phyloP scores from a whole-genome alignment of 352 stramenopile species.

The Globisporangium lucens region DNA sequence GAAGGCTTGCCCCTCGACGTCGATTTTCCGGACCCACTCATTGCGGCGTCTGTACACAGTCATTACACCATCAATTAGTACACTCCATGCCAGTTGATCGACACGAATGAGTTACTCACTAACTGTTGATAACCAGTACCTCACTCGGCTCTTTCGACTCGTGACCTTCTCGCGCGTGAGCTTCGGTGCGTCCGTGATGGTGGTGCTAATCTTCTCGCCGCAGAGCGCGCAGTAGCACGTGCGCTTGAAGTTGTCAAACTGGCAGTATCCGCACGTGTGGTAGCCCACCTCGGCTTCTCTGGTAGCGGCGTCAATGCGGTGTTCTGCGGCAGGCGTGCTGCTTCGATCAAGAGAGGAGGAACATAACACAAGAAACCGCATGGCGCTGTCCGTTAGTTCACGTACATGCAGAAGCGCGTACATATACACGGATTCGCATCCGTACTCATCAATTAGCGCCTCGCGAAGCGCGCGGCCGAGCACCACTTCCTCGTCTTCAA shows the following conservation, averaged over 20 bases:
- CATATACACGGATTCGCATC: background rate
- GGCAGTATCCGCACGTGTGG: constrained; percentile 2
- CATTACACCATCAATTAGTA: background rate
- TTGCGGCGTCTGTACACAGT: constrained; percentile 1
- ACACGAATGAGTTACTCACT: no score
- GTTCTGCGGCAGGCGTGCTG: constrained; percentile 4
- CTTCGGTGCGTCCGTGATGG: constrained; percentile 2
- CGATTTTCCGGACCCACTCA: constrained; percentile 10
- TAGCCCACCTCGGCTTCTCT: constrained; percentile 6
- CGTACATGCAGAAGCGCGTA: background rate
- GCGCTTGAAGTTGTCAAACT: constrained; percentile 9
- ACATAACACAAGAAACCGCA: background rate
- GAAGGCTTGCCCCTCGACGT: background rate
- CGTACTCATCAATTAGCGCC: constrained; percentile 9
- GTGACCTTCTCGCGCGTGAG: background rate
- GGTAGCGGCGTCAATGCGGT: constrained; percentile 8
- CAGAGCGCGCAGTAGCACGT: constrained; percentile 10
- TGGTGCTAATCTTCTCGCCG: constrained; percentile 4
- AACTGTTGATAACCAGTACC: background rate
- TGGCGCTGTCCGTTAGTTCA: background rate
- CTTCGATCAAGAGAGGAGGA: background rate
- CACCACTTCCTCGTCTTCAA: background rate
- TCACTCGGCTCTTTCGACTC: background rate
- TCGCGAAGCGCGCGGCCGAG: constrained; percentile 6
- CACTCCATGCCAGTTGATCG: background rate